A percentile compares a stretch with the other conserved stretches of the same genome.
phyloP scores from a whole-genome alignment of 768 basidiomycete species.

The Leccinum ochraceum region DNA sequence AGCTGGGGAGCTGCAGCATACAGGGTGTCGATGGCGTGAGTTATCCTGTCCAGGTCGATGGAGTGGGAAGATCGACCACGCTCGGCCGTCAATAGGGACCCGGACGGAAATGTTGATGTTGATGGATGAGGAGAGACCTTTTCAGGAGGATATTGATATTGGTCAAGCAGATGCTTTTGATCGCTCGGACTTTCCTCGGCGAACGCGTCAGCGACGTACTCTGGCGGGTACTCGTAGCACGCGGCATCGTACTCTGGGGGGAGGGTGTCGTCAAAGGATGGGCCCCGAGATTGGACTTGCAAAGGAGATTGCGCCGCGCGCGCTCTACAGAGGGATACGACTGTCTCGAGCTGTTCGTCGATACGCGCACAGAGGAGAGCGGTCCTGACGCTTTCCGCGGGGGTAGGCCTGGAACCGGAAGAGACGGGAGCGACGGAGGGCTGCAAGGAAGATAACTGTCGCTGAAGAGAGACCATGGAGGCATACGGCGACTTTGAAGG shows the following conservation, averaged over 20 bases:
- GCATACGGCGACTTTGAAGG: slow-evolving; percentile 31
- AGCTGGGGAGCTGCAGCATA: slow-evolving; percentile 87
- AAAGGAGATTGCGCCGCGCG: slow-evolving; percentile 39
- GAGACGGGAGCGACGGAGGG: slow-evolving; percentile 24
- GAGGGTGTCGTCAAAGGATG: slow-evolving; percentile 34
- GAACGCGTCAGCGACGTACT: slow-evolving; percentile 23
- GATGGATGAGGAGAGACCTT: slow-evolving; percentile 16
- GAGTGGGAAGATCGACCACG: slow-evolving; percentile 37
- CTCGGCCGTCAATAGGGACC: background rate
- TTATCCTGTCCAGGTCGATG: slow-evolving; percentile 82
- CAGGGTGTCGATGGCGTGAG: slow-evolving; percentile 86
- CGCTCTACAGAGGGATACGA: slow-evolving; percentile 66
- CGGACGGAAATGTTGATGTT: background rate
- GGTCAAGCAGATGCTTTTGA: slow-evolving; percentile 11
- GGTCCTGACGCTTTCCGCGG: slow-evolving; percentile 54
- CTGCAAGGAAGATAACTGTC: slow-evolving; percentile 69
- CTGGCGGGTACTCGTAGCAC: slow-evolving; percentile 28
- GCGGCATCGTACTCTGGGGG: slow-evolving; percentile 57
- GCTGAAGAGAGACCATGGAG: slow-evolving; percentile 61
- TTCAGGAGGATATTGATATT: slow-evolving; percentile 25
- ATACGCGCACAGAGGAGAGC: slow-evolving; percentile 75
- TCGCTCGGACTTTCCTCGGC: slow-evolving; percentile 10
- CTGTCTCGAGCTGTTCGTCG: slow-evolving; percentile 70
- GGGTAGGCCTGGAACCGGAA: slow-evolving; percentile 29
- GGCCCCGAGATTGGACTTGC: slow-evolving; percentile 36